Conservation (phyloP, 1,284 basidiomycete genomes). For the Microbotryum silenes-acaulis region DNA sequence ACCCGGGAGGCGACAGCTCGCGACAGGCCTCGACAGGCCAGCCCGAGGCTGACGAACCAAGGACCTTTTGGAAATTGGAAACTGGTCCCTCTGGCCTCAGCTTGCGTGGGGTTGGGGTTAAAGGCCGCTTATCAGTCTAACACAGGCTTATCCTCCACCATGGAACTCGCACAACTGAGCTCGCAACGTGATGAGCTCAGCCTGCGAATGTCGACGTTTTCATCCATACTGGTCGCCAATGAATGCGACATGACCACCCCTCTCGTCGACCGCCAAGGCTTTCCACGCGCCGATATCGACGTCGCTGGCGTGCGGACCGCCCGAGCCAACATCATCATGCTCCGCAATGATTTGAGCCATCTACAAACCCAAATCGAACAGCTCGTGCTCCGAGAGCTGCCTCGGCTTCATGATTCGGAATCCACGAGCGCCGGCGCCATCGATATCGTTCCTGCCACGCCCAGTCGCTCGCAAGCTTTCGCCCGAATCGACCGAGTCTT, state of each 20-base stretch:
- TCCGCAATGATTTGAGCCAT: conserved; percentile 64
- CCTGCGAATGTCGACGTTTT: no score
- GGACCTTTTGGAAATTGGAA: no score
- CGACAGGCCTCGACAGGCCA: no score
- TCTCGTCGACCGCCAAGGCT: conserved; percentile 73
- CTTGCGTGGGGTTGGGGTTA: no score
- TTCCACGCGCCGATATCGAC: conserved; percentile 65
- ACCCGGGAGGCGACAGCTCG: no score
- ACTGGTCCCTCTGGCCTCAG: no score
- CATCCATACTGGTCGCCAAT: no score
- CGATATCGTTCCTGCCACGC: conserved; percentile 51
- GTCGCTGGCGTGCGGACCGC: conserved; percentile 72
- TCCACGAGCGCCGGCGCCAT: neutral
- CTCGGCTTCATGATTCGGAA: conserved; percentile 51
- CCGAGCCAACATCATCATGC: conserved; percentile 57
- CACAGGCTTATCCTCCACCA: no score
- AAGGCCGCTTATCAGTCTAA: no score
- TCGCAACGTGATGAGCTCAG: no score
- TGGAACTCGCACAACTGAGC: no score
- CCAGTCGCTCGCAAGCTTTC: neutral
- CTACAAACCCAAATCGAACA: conserved; percentile 60
- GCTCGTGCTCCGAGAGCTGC: conserved; percentile 59
- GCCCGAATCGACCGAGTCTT: conserved; percentile 9
- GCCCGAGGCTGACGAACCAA: no score
- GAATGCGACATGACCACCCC: conserved; percentile 45